Evolutionary conservation across 495 filamentous ascomycete species (phyloP), one percentile per base, ranked within the genome.

Genomic region (Aspergillus wentii): DNA sequence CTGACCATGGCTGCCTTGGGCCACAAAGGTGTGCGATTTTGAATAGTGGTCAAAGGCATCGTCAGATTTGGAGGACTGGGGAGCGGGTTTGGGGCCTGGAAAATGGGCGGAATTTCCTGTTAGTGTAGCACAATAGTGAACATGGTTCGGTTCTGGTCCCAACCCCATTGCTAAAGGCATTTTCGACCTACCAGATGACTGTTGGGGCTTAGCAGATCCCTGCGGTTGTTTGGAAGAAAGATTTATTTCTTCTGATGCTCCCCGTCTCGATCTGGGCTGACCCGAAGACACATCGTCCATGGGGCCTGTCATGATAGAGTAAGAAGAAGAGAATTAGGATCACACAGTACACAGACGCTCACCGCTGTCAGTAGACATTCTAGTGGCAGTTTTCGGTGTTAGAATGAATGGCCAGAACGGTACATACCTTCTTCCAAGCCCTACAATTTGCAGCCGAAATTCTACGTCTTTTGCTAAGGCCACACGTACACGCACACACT

Each of bases 231-330:
- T 34, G 38, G 50, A 40, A 33, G 30, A 20, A 29, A 49, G 38
- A 28, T 27, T 29, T 26, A 33, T 54, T 32, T 36, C 38, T 17
- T 50, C 49, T 11, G 44, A 19, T 40, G 30, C 41, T 33, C 46
- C 54, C 38, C 42, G 33, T 23, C 38, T 25, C 49, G 49, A 40
- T 30, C 45, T 54, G 40, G 50, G 34, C 28, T 51, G 52, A 30
- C 45, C 47, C 35, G 54, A 39, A 34, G 59, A 40, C 51, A 45
- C 60, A 56, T 66, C 52, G 33, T 60, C 57, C 61, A 64, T 62
- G 46, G 56, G 32, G 49, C 40, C 43, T 41, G 54, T 37, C 38
- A 40, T 42, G 29, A 32, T 28, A 35, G 16, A 22, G 14, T 16
- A 28, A 7, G 16, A 18, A 25, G 8, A 17, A 17, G 18, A 36